phyloP scores from a whole-genome alignment of 371 early-diverging fungal species.

The Lichtheimia hyalospora region DNA sequence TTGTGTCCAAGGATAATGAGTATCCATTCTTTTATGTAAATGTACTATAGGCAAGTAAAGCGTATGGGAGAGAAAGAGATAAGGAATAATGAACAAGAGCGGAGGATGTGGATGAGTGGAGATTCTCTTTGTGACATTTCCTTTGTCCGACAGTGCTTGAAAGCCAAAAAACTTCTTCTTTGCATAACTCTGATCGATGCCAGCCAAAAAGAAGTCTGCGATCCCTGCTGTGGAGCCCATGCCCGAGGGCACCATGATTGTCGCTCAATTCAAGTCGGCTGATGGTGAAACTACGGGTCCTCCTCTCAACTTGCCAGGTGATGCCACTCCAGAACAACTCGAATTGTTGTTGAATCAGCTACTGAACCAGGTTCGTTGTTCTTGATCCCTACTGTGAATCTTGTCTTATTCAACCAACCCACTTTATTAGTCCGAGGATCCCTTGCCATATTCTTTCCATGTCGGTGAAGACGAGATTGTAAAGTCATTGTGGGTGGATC shows the following conservation, averaged over 20 bases:
- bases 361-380: constrained; percentile 67
- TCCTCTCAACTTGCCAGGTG: constrained; percentile 82
- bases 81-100: too few relatives aligned
- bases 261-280: constrained; percentile 80
- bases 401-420: background rate
- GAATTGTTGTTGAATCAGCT: constrained; percentile 87
- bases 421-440: constrained; percentile 64
- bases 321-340: constrained; percentile 85
- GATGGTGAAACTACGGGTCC: constrained; percentile 86
- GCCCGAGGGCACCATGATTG: constrained; percentile 56
- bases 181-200: too few relatives aligned
- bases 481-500: constrained; percentile 72
- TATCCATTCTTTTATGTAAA: too few relatives aligned
- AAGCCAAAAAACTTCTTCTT: too few relatives aligned
- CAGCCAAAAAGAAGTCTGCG: background rate
- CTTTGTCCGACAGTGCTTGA: too few relatives aligned
- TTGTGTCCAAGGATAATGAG: too few relatives aligned
- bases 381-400: too few relatives aligned
- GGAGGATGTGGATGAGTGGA: too few relatives aligned
- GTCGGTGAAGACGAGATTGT: constrained; percentile 84
- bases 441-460: constrained; percentile 89
- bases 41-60: too few relatives aligned
- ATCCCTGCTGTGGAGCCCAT: constrained; percentile 22
- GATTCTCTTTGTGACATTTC: too few relatives aligned
- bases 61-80: too few relatives aligned